phyloP scores from a whole-genome alignment of 345 rosid species.

The Heritiera littoralis region DNA sequence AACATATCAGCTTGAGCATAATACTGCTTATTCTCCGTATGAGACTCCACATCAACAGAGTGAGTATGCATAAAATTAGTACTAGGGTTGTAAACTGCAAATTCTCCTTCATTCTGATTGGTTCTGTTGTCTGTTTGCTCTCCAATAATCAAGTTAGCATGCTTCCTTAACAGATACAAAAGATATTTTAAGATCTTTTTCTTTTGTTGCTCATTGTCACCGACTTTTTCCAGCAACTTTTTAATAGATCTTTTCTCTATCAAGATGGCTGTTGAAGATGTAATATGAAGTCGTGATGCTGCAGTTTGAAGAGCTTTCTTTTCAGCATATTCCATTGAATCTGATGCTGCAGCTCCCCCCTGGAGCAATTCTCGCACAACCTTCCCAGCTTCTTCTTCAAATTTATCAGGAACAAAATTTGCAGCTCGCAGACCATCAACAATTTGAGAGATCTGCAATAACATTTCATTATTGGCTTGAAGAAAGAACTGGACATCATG shows the following conservation, averaged over 20 bases:
- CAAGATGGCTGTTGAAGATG: constrained; percentile 50
- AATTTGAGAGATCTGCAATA: constrained; percentile 63
- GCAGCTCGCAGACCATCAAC: constrained; percentile 59
- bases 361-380: constrained; percentile 55
- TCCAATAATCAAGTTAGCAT: constrained; percentile 40
- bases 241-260: constrained; percentile 68
- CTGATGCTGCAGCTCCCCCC: constrained; percentile 41
- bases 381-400: constrained; percentile 78
- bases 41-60: constrained; percentile 34
- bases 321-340: constrained; percentile 45
- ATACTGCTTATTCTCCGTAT: constrained; percentile 17
- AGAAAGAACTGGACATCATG: background rate
- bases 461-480: constrained; percentile 25
- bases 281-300: constrained; percentile 54
- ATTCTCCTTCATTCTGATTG: constrained; percentile 33
- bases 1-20: constrained; percentile 30
- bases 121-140: constrained; percentile 41
- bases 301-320: constrained; percentile 50
- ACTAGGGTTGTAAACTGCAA: constrained; percentile 6
- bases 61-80: constrained; percentile 27
- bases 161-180: constrained; percentile 56
- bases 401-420: constrained; percentile 52
- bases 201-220: constrained; percentile 42
- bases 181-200: constrained; percentile 51
- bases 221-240: constrained; percentile 41